Evolutionary conservation across 345 rosid genomes (phyloP), one percentile per base, ranked within the genome.

Genomic region (Heritiera littoralis): DNA sequence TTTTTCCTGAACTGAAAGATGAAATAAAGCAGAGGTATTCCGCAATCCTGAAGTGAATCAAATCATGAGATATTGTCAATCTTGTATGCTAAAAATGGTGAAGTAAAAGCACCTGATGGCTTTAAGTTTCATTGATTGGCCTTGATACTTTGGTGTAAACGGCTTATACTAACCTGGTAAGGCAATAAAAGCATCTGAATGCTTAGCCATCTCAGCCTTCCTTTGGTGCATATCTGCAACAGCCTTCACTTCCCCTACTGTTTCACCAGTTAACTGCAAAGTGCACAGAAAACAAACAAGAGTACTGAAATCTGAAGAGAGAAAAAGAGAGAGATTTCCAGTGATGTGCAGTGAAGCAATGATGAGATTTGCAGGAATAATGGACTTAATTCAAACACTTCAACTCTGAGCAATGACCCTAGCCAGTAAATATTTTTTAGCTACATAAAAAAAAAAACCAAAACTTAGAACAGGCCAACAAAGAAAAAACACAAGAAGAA

Each of bases 191-290:
- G 97, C 99, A 89, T 96, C 99, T 81, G 99, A 96, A 87, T 92
- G 99, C 92, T 92, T 96, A 80, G 99, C 97, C 98, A 96, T 96
- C 93, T 96, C 99, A 60, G 98, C 98, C 84, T 96, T 96, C 83
- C 99, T 91, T 89, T 96, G 98, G 81, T 96, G 99, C 99, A 96
- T 96, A 81, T 86, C 99, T 80, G 98, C 97, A 72, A 96, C 98
- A 77, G 99, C 99, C 89, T 93, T 96, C 87, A 96, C 98, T 88
- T 96, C 99, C 85, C 99, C 98, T 67, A 96, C 97, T 83, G 99
- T 96, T 87, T 90, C 97, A 83, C 99, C 99, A 89, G 99, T 96
- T 87, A 96, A 85, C 99, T 96, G 91, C 87, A 83, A 86, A 84
- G 32, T 74, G 77, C 74, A 84, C 85, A 83, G 78, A 28, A 74